Conservation (phyloP, 2,329 filamentous ascomycete genomes). For the Aspergillus costaricaensis region DNA sequence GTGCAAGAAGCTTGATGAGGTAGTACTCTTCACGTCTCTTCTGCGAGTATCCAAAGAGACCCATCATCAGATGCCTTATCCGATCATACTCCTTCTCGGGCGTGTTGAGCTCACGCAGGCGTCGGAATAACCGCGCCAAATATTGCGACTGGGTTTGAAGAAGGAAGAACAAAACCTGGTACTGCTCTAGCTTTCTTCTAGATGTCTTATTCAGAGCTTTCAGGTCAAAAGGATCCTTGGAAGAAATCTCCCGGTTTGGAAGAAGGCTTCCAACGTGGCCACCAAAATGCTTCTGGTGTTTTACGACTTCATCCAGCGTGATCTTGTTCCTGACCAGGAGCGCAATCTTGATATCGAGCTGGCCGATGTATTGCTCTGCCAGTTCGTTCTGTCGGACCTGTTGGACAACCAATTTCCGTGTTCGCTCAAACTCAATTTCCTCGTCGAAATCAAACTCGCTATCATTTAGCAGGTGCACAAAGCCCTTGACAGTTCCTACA, state of each 20-base stretch:
- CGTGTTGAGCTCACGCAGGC: constrained; percentile 78
- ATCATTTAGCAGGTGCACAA: constrained; percentile 95
- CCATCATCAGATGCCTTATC: constrained; percentile 92
- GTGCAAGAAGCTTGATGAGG: constrained; percentile 80
- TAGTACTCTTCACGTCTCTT: constrained; percentile 98
- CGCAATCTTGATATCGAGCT: constrained; percentile 98
- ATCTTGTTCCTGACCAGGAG: constrained; percentile 99
- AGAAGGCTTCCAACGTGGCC: constrained; percentile 83
- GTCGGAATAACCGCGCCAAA: constrained; percentile 81
- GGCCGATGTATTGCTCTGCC: constrained; percentile 96
- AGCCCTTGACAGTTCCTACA: constrained; percentile 95
- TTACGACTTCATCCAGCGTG: constrained; percentile 94
- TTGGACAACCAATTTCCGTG: constrained; percentile 94
- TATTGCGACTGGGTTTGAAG: constrained; percentile 97
- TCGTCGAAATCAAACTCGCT: constrained; percentile 99
- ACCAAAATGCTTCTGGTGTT: constrained; percentile 94
- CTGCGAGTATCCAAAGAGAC: constrained; percentile 93
- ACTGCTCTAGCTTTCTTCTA: constrained; percentile 89
- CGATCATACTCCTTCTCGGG: constrained; percentile 91
- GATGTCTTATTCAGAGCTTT: constrained; percentile 98
- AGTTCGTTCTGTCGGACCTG: constrained; percentile 97
- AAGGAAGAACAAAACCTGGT: constrained; percentile 96
- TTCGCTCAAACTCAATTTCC: constrained; percentile 92
- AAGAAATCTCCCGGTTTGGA: constrained; percentile 83
- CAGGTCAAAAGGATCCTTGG: constrained; percentile 89